Base-by-base conservation (phyloP, 1,139 yeast genomes). In the Meyerozyma sp. region DNA sequence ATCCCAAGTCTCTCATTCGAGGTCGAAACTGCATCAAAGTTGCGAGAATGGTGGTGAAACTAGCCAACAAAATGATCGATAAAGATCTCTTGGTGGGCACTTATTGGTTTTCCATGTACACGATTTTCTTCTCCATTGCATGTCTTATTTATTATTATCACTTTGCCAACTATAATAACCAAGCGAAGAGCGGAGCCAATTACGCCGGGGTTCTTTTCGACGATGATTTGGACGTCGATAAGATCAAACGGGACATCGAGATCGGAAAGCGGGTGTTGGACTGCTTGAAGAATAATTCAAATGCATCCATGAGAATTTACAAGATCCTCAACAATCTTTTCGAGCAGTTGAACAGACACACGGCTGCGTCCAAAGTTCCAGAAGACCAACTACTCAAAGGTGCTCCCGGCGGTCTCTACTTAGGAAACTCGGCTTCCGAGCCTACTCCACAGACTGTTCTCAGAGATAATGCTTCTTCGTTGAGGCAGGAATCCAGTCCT, bases 61-160 rank as follows among this genome's bases (percentile, higher is more conserved):
- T 89, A 47, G 93, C 96, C 0, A 83, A 86, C 58, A 93, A 86
- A 52, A 81, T 90, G 87, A 81, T 86, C 49, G 79, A 80, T 49
- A 81, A 82, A 49, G 76, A 84, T 48, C 73, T 88, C 57, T 69
- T 90, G 44, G 81, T 86, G 48, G 96, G 96, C 1, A 87, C 96
- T 2, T 90, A 90, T 61, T 89, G 96, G 96, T 90, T 89, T 59
- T 84, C 94, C 13, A 84, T 86, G 62, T 90, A 90, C 61, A 88
- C 96, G 0, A 84, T 90, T n/a, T 90, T 90, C 61, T 90, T 88
- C 59, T 83, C 95, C 3, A 90, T 90, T 44, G 95, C 96, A 0
- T 87, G 95, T 54, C 70, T 90, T 54, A 81, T 88, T 8, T 90
- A 85, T 57, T 90, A 88, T 58, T 86, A 82, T 46, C 96, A 88